phyloP scores from a whole-genome alignment of 73 alveolate genomes.

The Symbiodinium natans region DNA sequence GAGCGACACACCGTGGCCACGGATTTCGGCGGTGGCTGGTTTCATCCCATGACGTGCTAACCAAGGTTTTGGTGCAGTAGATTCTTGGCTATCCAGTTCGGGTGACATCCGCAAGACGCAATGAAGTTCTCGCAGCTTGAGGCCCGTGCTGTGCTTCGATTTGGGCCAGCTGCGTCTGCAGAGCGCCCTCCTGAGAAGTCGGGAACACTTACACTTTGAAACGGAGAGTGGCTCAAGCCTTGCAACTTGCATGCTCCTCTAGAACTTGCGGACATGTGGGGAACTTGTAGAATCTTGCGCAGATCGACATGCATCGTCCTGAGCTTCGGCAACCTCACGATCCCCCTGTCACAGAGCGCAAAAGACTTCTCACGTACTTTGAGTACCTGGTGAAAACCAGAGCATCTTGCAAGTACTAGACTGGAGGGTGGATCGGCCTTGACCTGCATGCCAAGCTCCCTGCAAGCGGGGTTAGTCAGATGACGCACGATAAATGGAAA shows the following conservation, averaged over 20 bases:
- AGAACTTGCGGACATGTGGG: not conserved
- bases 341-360: constrained; percentile 4
- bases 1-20: too few relatives aligned
- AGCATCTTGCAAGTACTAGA: not conserved
- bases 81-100: too few relatives aligned
- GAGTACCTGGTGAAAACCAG: not conserved
- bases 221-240: not conserved
- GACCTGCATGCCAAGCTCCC: constrained; percentile 87
- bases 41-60: too few relatives aligned
- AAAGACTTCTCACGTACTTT: not conserved
- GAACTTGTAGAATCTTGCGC: not conserved
- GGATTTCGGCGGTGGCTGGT: too few relatives aligned
- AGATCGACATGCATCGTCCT: not conserved
- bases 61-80: too few relatives aligned
- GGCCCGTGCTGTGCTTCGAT: constrained; percentile 63
- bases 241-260: not conserved
- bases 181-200: constrained; percentile 45
- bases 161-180: constrained; percentile 82
- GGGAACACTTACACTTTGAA: too few relatives aligned
- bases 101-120: too few relatives aligned
- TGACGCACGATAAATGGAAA: not conserved
- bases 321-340: constrained; percentile 62
- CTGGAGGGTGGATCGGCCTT: not conserved
- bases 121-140: not conserved
- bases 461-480: not conserved